These are phyloP conservation scores for Boletus sensibilis DNA, from an alignment of 768 basidiomycete species.

Conservation along the genomic window DNA sequence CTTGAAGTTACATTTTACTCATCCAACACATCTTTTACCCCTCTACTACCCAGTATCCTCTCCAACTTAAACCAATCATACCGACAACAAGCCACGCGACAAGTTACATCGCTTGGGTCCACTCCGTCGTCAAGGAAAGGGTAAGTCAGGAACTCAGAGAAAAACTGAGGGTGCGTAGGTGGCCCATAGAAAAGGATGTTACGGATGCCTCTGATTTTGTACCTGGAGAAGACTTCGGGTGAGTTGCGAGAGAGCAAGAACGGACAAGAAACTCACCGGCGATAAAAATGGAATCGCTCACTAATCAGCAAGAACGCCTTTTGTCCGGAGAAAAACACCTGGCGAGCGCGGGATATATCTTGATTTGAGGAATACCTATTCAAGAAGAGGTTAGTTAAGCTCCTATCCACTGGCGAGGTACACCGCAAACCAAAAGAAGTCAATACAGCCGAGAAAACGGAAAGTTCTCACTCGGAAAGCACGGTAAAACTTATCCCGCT, in stretches of 20 bases:
- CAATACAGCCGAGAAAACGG: background rate
- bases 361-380: conserved; percentile 86
- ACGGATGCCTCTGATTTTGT: conserved; percentile 89
- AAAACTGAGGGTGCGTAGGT: conserved; percentile 89
- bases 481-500: conserved; percentile 71
- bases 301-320: conserved; percentile 87
- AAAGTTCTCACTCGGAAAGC: conserved; percentile 75
- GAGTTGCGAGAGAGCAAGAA: background rate
- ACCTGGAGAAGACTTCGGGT: conserved; percentile 45
- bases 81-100: conserved; percentile 77
- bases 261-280: conserved; percentile 48
- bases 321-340: conserved; percentile 87
- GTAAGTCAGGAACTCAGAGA: conserved; percentile 83
- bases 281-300: conserved; percentile 99
- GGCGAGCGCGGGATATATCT: conserved; percentile 91
- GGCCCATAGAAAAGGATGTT: conserved; percentile 93
- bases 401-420: background rate
- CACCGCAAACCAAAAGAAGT: background rate
- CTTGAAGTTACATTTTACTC: background rate
- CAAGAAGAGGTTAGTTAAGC: background rate
- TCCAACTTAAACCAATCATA: conserved; percentile 89
- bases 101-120: conserved; percentile 83
- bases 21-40: conserved; percentile 17
- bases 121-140: conserved; percentile 90
- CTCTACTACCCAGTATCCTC: conserved; percentile 51